Evolutionary conservation across 495 filamentous ascomycete genomes (phyloP), one percentile per base, ranked within the genome.

Genomic region (Penicillium tannophilum): DNA sequence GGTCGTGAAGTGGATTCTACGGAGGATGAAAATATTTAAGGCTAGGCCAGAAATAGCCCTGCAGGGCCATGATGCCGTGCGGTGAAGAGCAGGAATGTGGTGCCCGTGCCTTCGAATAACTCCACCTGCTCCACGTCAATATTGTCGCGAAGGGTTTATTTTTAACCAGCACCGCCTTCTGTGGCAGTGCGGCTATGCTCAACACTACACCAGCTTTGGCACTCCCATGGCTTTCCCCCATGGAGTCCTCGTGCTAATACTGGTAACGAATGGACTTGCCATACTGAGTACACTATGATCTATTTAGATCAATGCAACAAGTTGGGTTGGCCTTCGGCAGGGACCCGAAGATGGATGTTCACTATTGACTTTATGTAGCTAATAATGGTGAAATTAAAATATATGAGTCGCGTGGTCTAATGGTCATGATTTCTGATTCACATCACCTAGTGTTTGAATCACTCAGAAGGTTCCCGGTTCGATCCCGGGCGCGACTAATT

Each of bases 401-500:
- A 28, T 7, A 28, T 4, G 28, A 57, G 59, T 61, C 44, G 59
- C 59, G 54, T 57, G 54, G 54, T 57, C 42, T 61, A 61, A 61
- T 61, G 26, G 76, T 62, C 39, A 36, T 73, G 6, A 74, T 36
- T 42, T 52, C 53, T 57, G 48, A 44, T 54, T 87, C 55, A 52
- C 56, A 59, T 47, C 54, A 12, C 14, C 6, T n/a, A 11, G 6
- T 41, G 16, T n/a, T 36, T 36, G 33, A 36, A 36, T 36, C 33
- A 12, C 39, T 41, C 39, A 68, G 59, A 63, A 65, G 60, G 58
- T 69, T 63, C 67, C 67, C 67, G 70, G 73, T 73, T 73, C 73
- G 71, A 75, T 72, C 69, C 72, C 71, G 67, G 72, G 69, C 71
- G 71, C 65, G 69, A 75, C 69, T 66, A 75, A 2, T 28, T 28